Evolutionary conservation across 495 filamentous ascomycete species (phyloP), one percentile per base, ranked within the genome.

Genomic region (Mycothermus thermophilus): DNA sequence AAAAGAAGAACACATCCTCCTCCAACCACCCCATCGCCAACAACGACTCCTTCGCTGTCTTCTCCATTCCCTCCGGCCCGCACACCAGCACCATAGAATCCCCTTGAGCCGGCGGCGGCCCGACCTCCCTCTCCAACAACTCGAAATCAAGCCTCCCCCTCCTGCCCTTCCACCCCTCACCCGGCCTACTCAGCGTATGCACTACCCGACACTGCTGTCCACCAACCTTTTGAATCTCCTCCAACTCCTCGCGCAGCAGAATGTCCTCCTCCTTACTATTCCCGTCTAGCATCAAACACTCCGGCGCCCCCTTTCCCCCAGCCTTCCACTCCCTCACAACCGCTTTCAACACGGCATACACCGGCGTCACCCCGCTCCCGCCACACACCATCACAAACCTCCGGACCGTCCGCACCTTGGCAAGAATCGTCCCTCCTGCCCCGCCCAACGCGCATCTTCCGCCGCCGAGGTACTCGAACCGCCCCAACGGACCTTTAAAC

Each of bases 401-500:
- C 26, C 66, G 66, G 1, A 93, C 73, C 2, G 42, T 55, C 10
- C 80, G 55, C 40, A n/a, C n/a, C n/a, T n/a, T n/a, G n/a, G n/a
- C n/a, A n/a, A n/a, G n/a, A n/a, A n/a, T n/a, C n/a, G n/a, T n/a
- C n/a, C n/a, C n/a, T n/a, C 69, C 56, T 22, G 60, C 63, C 3
- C 72, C 75, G 24, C 72, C 69, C 23, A 94, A 58, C 0, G 63
- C 44, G 39, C 85, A 80, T 7, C 56, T 43, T 0, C 88, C 85
- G 1, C 62, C 52, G 2, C 80, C 79, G 0, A 76, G 57, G 44
- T 95, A 96, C 46, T 80, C 72, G 35, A 96, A 88, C 49, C 85
- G 80, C 4, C 88, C 88, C 1, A 85, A 80, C 0, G 88, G 88
- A 0, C 88, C 88, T 59, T 93, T 94, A 64, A 93, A 82, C 17